Percentiles rank a stretch among this genome's conserved stretches.
These are phyloP conservation scores for Sporisorium sorghi DNA, from an alignment of 1,284 basidiomycete genomes.

Conservation along the genomic window DNA sequence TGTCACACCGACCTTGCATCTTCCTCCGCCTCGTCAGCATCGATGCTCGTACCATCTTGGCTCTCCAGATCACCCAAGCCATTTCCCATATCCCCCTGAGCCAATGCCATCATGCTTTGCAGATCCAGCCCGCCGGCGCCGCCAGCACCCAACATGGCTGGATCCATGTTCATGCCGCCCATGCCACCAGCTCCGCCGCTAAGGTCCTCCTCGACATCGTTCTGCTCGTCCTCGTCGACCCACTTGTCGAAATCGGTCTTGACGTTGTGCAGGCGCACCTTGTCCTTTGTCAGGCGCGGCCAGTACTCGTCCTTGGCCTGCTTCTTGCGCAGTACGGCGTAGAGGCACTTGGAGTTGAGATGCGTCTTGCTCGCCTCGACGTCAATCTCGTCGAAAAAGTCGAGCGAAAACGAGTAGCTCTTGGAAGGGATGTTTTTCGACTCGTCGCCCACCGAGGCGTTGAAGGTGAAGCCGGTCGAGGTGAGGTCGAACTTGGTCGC, in stretches of 20 bases:
- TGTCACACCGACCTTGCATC: no score
- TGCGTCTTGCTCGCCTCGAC: constrained; percentile 61
- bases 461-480: constrained; percentile 57
- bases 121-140: no score
- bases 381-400: constrained; percentile 68
- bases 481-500: constrained; percentile 65
- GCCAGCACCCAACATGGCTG: constrained; percentile 23
- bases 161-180: constrained; percentile 60
- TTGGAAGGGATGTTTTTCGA: constrained; percentile 61
- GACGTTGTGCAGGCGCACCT: constrained; percentile 69
- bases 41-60: no score
- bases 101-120: no score
- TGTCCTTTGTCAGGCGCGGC: constrained; percentile 69
- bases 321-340: constrained; percentile 66
- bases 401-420: constrained; percentile 64
- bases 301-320: constrained; percentile 66
- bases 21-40: no score
- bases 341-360: constrained; percentile 66
- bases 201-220: constrained; percentile 52
- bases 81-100: no score
- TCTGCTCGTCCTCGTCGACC: constrained; percentile 70
- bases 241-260: constrained; percentile 70
- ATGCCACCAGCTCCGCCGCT: constrained; percentile 70
- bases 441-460: constrained; percentile 56
- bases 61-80: no score